Conservation (phyloP, 1,284 basidiomycete genomes). For the Pseudozyma hubeiensis region DNA sequence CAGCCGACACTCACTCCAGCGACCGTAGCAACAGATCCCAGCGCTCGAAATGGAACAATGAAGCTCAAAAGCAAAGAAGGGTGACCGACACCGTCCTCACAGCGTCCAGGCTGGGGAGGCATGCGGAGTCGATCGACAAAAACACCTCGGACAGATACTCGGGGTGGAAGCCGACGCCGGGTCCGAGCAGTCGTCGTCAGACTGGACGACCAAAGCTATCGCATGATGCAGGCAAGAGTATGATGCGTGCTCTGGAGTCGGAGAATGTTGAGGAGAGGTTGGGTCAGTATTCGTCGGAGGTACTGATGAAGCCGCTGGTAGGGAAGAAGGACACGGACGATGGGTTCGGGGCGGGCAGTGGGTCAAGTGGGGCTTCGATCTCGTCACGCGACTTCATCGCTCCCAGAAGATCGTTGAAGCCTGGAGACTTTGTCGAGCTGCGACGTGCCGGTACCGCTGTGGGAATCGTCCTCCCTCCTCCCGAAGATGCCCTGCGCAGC, state of each 20-base stretch:
- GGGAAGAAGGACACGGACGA: not conserved
- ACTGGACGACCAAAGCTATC: slow-evolving; percentile 29
- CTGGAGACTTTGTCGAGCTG: slow-evolving; percentile 51
- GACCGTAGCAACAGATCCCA: not conserved
- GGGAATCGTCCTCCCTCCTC: slow-evolving; percentile 27
- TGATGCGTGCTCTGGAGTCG: slow-evolving; percentile 1
- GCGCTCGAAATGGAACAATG: slow-evolving; percentile 2
- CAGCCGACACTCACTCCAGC: not conserved
- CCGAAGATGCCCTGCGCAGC: slow-evolving; percentile 6
- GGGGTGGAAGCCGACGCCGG: slow-evolving; percentile 39
- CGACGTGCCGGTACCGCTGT: slow-evolving; percentile 3
- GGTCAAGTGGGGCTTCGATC: not conserved
- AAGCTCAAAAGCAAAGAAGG: slow-evolving; percentile 3
- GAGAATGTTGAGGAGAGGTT: slow-evolving; percentile 13
- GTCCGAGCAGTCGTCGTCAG: slow-evolving; percentile 33
- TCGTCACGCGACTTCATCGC: slow-evolving; percentile 25
- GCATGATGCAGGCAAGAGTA: slow-evolving; percentile 16
- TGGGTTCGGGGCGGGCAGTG: not conserved
- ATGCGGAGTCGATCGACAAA: slow-evolving; percentile 19
- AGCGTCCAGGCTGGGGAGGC: slow-evolving; percentile 19
- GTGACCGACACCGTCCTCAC: slow-evolving; percentile 33
- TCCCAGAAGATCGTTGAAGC: slow-evolving; percentile 20
- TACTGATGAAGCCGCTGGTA: slow-evolving; percentile 19
- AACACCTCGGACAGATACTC: slow-evolving; percentile 23
- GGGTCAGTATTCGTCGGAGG: slow-evolving; percentile 15